Conservation (phyloP, 352 stramenopile species). For the Phytophthora tubulina region DNA sequence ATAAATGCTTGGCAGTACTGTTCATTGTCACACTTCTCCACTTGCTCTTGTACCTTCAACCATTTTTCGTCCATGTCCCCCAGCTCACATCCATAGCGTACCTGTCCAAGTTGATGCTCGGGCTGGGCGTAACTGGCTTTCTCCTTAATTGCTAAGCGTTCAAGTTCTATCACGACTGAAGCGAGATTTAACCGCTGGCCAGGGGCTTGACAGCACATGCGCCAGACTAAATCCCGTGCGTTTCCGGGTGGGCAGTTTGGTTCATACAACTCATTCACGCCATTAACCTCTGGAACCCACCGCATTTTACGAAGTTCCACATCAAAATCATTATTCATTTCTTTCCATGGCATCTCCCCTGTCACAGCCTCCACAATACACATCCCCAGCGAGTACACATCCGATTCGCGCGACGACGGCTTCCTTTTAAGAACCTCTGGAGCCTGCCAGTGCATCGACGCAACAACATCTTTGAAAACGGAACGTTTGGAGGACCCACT, state of each 20-base stretch:
- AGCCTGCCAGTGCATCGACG: conserved; percentile 16
- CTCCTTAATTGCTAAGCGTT: not conserved
- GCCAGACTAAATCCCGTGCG: conserved; percentile 10
- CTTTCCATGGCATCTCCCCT: not conserved
- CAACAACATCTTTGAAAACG: not conserved
- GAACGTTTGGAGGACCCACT: not conserved
- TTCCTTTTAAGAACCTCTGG: conserved; percentile 19
- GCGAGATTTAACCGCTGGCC: not conserved
- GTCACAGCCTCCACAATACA: conserved; percentile 36
- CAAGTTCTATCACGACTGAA: conserved; percentile 4
- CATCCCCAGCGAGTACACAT: conserved; percentile 31
- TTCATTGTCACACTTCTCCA: not conserved
- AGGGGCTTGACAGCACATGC: conserved; percentile 20
- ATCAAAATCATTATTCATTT: not conserved
- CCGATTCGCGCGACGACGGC: not conserved
- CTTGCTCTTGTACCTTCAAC: not conserved
- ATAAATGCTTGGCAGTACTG: not conserved
- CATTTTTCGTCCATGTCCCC: not conserved
- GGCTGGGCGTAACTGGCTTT: not conserved
- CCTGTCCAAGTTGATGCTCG: not conserved
- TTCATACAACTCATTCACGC: no score
- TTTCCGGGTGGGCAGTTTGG: not conserved
- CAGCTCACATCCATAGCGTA: not conserved
- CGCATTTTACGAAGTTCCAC: not conserved
- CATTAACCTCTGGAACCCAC: not conserved